phyloP scores from a whole-genome alignment of 345 rosid species.

The Brassica nigra region DNA sequence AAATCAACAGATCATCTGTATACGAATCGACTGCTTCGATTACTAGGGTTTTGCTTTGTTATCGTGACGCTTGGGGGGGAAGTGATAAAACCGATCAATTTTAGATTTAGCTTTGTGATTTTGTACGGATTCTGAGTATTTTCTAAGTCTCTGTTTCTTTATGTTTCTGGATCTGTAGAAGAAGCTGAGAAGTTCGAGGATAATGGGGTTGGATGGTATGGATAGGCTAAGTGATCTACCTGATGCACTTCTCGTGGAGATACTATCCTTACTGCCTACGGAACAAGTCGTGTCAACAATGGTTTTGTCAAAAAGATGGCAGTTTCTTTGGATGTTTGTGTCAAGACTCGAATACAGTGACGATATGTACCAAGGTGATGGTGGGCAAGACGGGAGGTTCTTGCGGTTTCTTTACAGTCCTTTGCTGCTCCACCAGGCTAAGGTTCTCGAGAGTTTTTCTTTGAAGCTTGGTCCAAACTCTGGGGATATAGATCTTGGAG shows the following conservation, averaged over 20 bases:
- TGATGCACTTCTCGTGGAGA: background rate
- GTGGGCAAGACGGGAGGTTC: background rate
- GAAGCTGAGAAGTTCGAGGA: background rate
- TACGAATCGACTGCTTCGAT: background rate
- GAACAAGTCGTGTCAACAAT: background rate
- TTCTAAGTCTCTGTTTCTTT: background rate
- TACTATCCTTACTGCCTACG: background rate
- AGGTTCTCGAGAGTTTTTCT: background rate
- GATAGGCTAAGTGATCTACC: constrained; percentile 1
- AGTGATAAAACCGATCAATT: background rate
- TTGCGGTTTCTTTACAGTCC: constrained; percentile 3
- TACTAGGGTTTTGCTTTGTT: background rate
- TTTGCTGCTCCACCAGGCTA: background rate
- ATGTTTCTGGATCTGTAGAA: background rate
- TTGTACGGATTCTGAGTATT: background rate
- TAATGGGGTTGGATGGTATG: background rate
- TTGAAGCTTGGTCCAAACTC: background rate
- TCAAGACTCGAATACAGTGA: background rate
- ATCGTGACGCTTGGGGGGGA: background rate
- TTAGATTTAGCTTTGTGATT: background rate
- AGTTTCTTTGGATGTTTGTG: background rate
- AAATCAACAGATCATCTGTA: background rate
- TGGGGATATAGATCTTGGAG: background rate
- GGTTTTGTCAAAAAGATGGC: background rate
- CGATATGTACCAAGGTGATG: background rate